These are phyloP conservation scores for Flaveria ramosissima DNA, from an alignment of 129 eudicot species.

Conservation along the genomic window DNA sequence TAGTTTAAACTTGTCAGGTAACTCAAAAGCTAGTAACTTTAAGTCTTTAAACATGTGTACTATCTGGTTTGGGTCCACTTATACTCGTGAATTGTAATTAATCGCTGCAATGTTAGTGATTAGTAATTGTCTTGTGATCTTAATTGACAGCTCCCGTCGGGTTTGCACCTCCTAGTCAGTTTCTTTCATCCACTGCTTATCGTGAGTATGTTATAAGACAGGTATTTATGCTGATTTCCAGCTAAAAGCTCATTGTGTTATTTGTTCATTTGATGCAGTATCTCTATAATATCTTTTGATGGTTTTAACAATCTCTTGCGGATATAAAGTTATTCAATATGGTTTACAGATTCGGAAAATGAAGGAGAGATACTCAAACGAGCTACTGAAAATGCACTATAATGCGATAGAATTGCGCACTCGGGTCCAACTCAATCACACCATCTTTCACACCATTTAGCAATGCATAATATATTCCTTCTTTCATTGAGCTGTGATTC, in stretches of 20 bases:
- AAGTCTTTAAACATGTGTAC: background rate
- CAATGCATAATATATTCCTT: background rate
- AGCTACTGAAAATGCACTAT: conserved; percentile 17
- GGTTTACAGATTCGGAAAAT: conserved; percentile 22
- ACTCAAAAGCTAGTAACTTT: conserved; percentile 1
- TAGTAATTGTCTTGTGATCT: background rate
- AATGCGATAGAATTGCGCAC: background rate
- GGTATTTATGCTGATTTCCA: conserved; percentile 23
- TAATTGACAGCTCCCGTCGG: conserved; percentile 21
- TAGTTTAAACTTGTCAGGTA: conserved; percentile 4
- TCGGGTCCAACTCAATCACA: conserved; percentile 28
- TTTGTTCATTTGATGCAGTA: background rate
- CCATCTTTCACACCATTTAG: conserved; percentile 7
- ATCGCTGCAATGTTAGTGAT: background rate
- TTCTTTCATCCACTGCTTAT: conserved; percentile 12
- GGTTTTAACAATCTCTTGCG: background rate
- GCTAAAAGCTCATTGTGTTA: background rate
- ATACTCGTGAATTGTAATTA: background rate
- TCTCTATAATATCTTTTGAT: background rate
- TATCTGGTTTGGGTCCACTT: no score
- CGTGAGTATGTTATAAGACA: conserved; percentile 29
- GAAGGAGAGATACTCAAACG: conserved; percentile 6
- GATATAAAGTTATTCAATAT: conserved; percentile 10
- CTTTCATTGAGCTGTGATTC: conserved; percentile 17
- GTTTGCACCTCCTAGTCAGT: conserved; percentile 12